These are phyloP conservation scores for Aspergillus coremiiformis DNA, from an alignment of 495 filamentous ascomycete genomes.

Conservation along the genomic window DNA sequence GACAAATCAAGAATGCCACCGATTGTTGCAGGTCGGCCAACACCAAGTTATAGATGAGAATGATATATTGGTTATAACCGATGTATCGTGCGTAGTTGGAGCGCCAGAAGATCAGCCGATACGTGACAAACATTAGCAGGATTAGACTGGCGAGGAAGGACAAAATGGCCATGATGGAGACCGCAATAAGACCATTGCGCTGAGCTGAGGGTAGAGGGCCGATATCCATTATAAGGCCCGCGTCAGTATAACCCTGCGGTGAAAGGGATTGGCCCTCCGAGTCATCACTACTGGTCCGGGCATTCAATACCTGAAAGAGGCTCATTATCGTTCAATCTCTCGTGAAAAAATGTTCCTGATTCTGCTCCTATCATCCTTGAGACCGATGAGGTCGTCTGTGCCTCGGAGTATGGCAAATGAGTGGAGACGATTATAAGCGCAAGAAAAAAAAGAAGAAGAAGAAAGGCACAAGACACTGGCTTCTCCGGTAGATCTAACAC, in stretches of 20 bases:
- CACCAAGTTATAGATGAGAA: slow-evolving; percentile 67
- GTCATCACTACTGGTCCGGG: slow-evolving; percentile 12
- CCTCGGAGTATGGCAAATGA: not conserved
- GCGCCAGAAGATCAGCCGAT: slow-evolving; percentile 51
- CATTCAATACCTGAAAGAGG: slow-evolving; percentile 16
- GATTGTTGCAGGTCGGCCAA: slow-evolving; percentile 68
- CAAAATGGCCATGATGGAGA: slow-evolving; percentile 50
- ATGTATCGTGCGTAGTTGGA: slow-evolving; percentile 38
- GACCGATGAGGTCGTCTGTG: not conserved
- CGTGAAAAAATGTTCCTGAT: not conserved
- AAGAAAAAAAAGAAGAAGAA: not conserved
- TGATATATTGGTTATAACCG: slow-evolving; percentile 62
- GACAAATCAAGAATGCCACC: slow-evolving; percentile 58
- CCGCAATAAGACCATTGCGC: slow-evolving; percentile 45
- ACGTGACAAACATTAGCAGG: slow-evolving; percentile 51
- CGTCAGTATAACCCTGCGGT: slow-evolving; percentile 15
- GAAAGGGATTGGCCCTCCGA: slow-evolving; percentile 14
- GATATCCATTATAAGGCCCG: slow-evolving; percentile 18
- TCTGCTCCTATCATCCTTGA: slow-evolving; percentile 9
- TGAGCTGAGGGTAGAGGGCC: slow-evolving; percentile 45
- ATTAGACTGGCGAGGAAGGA: slow-evolving; percentile 49
- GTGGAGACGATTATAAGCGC: not conserved
- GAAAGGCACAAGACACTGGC: not conserved
- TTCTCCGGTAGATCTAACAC: slow-evolving; percentile 1
- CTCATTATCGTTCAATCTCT: slow-evolving; percentile 19